phyloP scores from a whole-genome alignment of 352 stramenopile genomes.

The Phytopythium mirpurense region DNA sequence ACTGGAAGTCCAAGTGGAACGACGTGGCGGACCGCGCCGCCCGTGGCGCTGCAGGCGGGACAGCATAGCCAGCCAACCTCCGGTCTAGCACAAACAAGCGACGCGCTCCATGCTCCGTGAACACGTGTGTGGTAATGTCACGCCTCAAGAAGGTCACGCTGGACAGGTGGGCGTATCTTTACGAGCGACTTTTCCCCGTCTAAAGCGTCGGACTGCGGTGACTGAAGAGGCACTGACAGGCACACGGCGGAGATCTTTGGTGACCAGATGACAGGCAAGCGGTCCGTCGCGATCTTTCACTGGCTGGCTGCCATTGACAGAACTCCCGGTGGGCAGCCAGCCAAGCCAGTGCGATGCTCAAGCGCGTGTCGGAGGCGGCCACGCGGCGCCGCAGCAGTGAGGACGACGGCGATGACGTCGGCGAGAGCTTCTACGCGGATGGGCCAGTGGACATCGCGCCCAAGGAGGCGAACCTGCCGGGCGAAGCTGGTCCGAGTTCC shows the following conservation, averaged over 20 bases:
- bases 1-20: constrained; percentile 75
- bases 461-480: constrained; percentile 46
- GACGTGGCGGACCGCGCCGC: constrained; percentile 56
- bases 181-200: not conserved
- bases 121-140: not conserved
- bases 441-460: constrained; percentile 53
- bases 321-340: not conserved
- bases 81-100: no score
- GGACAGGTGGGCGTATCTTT: constrained; percentile 1
- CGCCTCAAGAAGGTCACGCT: not conserved
- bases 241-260: not conserved
- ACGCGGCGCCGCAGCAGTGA: constrained; percentile 1
- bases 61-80: not conserved
- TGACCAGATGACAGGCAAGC: not conserved
- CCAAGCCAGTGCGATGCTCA: not conserved
- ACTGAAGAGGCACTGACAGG: not conserved
- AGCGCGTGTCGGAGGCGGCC: not conserved
- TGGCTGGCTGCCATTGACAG: not conserved
- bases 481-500: constrained; percentile 21
- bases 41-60: constrained; percentile 20
- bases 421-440: constrained; percentile 8
- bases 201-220: not conserved
- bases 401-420: constrained; percentile 7
- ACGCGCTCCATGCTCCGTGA: not conserved
- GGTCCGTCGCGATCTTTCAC: not conserved